Percentiles rank a stretch among this genome's conserved stretches.
Evolutionary conservation across 2,329 filamentous ascomycete species (phyloP).

Genomic region (Alternaria sp.): DNA sequence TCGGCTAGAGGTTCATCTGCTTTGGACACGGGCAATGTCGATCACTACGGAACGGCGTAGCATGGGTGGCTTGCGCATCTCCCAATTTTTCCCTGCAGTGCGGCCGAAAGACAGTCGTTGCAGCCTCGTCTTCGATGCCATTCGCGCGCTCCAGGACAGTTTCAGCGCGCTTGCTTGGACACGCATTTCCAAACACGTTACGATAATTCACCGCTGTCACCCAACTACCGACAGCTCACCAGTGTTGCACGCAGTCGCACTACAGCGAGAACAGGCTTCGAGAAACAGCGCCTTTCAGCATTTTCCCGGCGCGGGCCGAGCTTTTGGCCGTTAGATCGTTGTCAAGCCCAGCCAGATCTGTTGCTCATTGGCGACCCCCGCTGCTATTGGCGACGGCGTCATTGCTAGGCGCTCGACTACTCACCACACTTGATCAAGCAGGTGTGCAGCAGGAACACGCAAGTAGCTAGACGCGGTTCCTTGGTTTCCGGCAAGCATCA

Average conservation of each 20-base stretch:
- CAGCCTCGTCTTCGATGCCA: conserved; percentile 41
- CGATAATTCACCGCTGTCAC: conserved; percentile 39
- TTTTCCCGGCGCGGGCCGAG: conserved; percentile 52
- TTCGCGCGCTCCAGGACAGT: conserved; percentile 22
- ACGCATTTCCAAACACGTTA: conserved; percentile 8
- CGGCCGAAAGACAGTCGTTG: conserved; percentile 35
- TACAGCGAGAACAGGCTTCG: conserved; percentile 45
- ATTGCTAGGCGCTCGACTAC: conserved; percentile 40
- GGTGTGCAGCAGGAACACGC: conserved; percentile 43
- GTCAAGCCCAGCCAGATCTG: conserved; percentile 46
- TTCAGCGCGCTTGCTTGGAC: conserved; percentile 23
- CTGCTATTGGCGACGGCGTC: conserved; percentile 33
- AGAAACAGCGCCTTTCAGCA: conserved; percentile 40
- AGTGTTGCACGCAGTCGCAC: conserved; percentile 35
- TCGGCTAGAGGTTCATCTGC: conserved; percentile 31
- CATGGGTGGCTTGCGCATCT: conserved; percentile 43
- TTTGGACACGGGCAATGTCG: conserved; percentile 39
- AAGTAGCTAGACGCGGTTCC: conserved; percentile 37
- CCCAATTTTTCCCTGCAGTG: conserved; percentile 43
- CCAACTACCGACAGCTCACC: conserved; percentile 35
- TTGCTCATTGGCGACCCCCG: conserved; percentile 36
- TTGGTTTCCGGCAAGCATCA: conserved; percentile 25
- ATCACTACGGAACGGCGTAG: conserved; percentile 30
- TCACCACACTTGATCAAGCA: conserved; percentile 47
- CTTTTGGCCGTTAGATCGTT: conserved; percentile 48